Evolutionary conservation across 2,329 filamentous ascomycete genomes (phyloP).

Genomic region (Ophiocordyceps camponoti-saundersi): DNA sequence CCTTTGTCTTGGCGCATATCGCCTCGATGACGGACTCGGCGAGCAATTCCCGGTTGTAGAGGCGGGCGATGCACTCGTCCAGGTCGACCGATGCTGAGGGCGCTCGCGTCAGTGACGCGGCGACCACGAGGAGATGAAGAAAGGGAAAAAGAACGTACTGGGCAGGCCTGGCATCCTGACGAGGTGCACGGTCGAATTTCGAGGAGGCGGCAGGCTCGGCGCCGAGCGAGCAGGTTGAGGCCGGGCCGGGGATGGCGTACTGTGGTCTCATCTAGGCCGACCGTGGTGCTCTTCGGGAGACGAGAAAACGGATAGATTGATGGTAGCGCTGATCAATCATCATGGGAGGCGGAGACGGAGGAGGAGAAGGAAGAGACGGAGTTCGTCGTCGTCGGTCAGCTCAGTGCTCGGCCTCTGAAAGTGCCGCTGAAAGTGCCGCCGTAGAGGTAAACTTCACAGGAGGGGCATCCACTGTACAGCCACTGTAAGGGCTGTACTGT

Average conservation of each 20-base stretch:
- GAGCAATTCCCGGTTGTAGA: constrained; percentile 93
- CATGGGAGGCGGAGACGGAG: neutral
- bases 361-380: neutral
- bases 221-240: neutral
- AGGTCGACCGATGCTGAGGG: constrained; percentile 77
- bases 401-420: neutral
- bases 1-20: constrained; percentile 98
- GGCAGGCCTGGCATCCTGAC: constrained; percentile 3
- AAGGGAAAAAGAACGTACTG: neutral
- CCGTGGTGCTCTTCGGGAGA: constrained; percentile 5
- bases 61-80: constrained; percentile 91
- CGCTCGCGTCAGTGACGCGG: constrained; percentile 29
- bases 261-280: constrained; percentile 8
- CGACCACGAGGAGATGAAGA: neutral
- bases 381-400: neutral
- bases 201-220: neutral
- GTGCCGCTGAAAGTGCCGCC: neutral
- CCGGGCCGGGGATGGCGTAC: neutral
- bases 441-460: too few species aligned
- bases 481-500: too few species aligned
- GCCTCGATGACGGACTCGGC: constrained; percentile 97
- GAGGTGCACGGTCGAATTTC: neutral
- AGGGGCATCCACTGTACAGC: too few species aligned
- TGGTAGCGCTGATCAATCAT: neutral
- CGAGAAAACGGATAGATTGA: neutral